A percentile compares a stretch with the other conserved stretches of the same genome.
These are phyloP conservation scores for Colletotrichum sp. DNA, from an alignment of 2,329 filamentous ascomycete genomes.

Conservation along the genomic window DNA sequence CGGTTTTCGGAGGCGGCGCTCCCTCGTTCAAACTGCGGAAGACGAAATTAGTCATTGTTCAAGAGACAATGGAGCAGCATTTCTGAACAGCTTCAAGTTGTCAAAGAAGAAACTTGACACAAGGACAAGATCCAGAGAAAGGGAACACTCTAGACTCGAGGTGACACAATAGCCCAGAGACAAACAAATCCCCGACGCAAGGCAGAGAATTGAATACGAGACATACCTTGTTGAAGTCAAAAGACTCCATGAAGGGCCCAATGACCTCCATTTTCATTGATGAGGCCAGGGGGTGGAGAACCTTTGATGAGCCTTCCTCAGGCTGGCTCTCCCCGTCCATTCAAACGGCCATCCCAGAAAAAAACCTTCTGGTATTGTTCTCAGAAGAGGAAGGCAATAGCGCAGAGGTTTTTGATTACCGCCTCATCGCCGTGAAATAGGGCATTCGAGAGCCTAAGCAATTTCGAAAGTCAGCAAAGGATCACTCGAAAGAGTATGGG, in stretches of 20 bases:
- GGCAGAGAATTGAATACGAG: background rate
- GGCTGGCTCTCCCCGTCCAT: background rate
- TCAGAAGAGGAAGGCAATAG: no score
- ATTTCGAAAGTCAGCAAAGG: background rate
- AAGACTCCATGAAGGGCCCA: background rate
- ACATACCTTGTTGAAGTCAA: background rate
- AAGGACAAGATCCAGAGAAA: background rate
- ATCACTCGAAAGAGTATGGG: background rate
- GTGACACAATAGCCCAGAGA: background rate
- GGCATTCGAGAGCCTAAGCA: background rate
- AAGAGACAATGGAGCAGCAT: background rate
- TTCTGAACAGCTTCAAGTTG: accelerated
- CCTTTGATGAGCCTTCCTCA: background rate
- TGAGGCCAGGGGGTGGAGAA: background rate
- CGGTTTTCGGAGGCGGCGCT: background rate
- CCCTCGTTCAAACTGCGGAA: background rate
- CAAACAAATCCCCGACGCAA: background rate
- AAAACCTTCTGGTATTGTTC: background rate
- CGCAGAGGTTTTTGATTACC: no score
- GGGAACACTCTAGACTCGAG: background rate
- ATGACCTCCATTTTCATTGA: background rate
- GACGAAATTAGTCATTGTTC: background rate
- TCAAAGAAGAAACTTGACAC: background rate
- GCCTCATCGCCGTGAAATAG: background rate
- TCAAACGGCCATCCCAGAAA: background rate